phyloP scores from a whole-genome alignment of 805 yeast genomes.

The Spencermartinsiella europaea region DNA sequence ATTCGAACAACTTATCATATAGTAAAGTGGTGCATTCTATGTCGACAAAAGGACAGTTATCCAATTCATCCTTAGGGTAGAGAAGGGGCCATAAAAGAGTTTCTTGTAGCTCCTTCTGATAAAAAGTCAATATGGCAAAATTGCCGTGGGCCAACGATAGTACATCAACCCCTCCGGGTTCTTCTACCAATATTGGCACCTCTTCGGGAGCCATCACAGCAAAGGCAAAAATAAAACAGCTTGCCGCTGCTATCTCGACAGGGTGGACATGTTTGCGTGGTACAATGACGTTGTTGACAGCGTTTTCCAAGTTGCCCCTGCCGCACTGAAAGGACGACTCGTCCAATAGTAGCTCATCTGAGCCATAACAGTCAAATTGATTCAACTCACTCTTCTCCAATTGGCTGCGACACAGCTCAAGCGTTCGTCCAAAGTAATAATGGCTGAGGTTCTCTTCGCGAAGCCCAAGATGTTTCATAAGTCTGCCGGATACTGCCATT shows the following conservation, averaged over 20 bases:
- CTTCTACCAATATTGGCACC: neutral
- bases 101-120: neutral
- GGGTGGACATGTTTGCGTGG: neutral
- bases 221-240: neutral
- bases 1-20: neutral
- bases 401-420: neutral
- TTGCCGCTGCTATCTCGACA: neutral
- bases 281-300: neutral
- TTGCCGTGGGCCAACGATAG: neutral
- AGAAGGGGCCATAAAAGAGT: neutral
- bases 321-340: no score
- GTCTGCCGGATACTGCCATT: neutral
- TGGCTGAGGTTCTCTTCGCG: neutral
- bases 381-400: neutral
- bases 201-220: neutral
- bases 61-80: neutral
- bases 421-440: neutral
- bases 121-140: neutral
- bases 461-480: neutral
- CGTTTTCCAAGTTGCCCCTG: neutral
- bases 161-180: neutral
- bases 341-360: neutral
- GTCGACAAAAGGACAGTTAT: neutral
- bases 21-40: slow-evolving; percentile 1
- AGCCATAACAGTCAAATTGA: neutral